Evolutionary conservation across 305 asterid genomes (phyloP).

Genomic region (Fraxinus latifolia): DNA sequence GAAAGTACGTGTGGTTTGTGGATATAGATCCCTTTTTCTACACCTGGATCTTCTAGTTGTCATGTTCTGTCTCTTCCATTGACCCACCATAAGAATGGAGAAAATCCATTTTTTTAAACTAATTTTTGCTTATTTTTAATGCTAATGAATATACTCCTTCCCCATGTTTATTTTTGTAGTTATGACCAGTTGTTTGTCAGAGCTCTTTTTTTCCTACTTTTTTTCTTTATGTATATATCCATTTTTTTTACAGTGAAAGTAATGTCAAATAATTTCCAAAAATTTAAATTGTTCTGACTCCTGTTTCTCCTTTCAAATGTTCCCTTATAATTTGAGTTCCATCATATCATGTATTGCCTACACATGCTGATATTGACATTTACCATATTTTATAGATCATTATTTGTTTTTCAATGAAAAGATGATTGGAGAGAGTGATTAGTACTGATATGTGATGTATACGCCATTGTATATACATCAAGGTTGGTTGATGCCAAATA

Average conservation of each 20-base stretch:
- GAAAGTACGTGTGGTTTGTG: neutral
- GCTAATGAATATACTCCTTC: neutral
- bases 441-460: neutral
- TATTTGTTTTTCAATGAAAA: neutral
- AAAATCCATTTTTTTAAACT: neutral
- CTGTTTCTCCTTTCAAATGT: neutral
- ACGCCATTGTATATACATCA: neutral
- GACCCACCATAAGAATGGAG: neutral
- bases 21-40: slow-evolving; percentile 9
- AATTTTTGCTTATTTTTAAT: neutral
- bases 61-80: neutral
- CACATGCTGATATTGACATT: neutral
- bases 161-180: neutral
- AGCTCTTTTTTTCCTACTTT: neutral
- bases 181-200: neutral
- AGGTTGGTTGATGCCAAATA: neutral
- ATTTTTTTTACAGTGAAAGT: neutral
- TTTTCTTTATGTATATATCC: neutral
- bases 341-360: neutral
- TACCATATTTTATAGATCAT: neutral
- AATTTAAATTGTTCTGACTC: neutral
- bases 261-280: neutral
- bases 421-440: neutral
- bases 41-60: neutral
- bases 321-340: neutral